phyloP scores from a whole-genome alignment of 2,329 filamentous ascomycete species.

The Talaromyces sp. region DNA sequence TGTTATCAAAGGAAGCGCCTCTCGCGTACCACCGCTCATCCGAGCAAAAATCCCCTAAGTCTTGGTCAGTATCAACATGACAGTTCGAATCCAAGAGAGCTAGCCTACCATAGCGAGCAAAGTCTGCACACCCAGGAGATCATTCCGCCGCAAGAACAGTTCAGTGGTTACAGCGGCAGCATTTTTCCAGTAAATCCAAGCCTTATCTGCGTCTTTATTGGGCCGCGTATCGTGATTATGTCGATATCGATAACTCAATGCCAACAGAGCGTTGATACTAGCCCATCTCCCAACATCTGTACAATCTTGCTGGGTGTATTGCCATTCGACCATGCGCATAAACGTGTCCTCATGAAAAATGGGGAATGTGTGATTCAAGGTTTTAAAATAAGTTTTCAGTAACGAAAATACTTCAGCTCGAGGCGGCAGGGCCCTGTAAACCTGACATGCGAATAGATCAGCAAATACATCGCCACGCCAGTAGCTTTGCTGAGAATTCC shows the following conservation, averaged over 20 bases:
- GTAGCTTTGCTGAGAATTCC: conserved; percentile 75
- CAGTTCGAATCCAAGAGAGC: background rate
- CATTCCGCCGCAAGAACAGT: conserved; percentile 85
- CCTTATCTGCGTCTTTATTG: conserved; percentile 81
- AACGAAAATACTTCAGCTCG: conserved; percentile 81
- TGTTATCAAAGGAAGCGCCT: conserved; percentile 79
- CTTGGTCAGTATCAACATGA: background rate
- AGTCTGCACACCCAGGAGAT: conserved; percentile 86
- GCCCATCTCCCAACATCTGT: conserved; percentile 96
- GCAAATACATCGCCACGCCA: conserved; percentile 96
- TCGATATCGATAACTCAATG: conserved; percentile 79
- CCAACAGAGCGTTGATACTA: conserved; percentile 82
- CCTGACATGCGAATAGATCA: conserved; percentile 75
- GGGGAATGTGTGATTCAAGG: conserved; percentile 96
- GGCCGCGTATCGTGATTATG: conserved; percentile 88
- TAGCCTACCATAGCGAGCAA: conserved; percentile 71
- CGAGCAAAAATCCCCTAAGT: conserved; percentile 72
- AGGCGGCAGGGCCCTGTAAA: conserved; percentile 74
- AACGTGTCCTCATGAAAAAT: conserved; percentile 93
- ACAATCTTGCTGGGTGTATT: conserved; percentile 87
- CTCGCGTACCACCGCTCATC: conserved; percentile 89
- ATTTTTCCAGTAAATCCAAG: conserved; percentile 92
- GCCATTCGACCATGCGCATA: conserved; percentile 89
- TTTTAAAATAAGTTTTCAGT: conserved; percentile 86
- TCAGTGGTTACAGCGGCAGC: conserved; percentile 88